Conservation (phyloP, 225 moss, liverwort and hornwort genomes). For the Rhytidiadelphus loreus region DNA sequence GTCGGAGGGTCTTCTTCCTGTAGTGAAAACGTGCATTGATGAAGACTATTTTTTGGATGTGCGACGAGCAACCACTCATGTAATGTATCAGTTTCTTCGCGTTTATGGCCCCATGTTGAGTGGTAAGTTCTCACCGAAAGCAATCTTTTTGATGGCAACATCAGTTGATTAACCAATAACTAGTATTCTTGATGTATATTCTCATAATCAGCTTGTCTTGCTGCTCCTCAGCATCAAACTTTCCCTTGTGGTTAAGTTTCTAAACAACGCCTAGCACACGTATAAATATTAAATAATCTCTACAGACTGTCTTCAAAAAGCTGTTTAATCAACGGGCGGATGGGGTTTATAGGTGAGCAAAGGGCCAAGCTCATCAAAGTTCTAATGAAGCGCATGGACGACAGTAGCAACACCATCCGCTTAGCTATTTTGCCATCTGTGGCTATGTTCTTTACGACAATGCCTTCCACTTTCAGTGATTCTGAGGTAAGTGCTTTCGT, state of each 20-base stretch:
- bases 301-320: background rate
- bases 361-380: slow-evolving; percentile 51
- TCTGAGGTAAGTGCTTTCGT: slow-evolving; percentile 22
- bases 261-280: background rate
- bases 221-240: background rate
- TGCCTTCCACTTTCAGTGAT: slow-evolving; percentile 42
- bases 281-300: background rate
- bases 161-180: background rate
- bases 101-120: slow-evolving; percentile 41
- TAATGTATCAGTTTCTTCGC: slow-evolving; percentile 72
- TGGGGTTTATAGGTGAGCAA: slow-evolving; percentile 28
- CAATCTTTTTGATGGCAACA: background rate
- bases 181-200: background rate
- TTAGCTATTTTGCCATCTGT: slow-evolving; percentile 80
- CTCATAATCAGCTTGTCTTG: background rate
- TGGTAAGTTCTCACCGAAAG: slow-evolving; percentile 15
- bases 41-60: slow-evolving; percentile 94
- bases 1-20: slow-evolving; percentile 51
- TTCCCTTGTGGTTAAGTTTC: background rate
- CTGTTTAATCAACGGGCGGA: background rate
- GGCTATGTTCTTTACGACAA: slow-evolving; percentile 56
- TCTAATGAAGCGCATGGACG: slow-evolving; percentile 77
- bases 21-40: slow-evolving; percentile 68
- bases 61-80: slow-evolving; percentile 76
- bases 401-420: slow-evolving; percentile 72